Conservation (phyloP, 768 basidiomycete species). For the Mycena latifolia region DNA sequence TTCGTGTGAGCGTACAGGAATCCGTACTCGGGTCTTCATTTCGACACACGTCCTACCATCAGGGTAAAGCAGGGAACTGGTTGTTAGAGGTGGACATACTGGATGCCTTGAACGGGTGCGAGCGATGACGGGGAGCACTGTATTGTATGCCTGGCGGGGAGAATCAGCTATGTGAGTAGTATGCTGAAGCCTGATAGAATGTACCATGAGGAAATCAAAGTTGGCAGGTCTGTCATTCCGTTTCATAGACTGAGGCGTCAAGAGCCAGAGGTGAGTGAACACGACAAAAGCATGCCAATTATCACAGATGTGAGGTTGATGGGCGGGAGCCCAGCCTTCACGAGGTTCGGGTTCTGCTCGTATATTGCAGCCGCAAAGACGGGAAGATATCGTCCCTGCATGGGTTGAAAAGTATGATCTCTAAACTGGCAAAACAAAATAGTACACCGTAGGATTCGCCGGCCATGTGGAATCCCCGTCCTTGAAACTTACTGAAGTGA, state of each 20-base stretch:
- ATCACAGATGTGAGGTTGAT: constrained; percentile 64
- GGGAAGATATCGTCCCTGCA: constrained; percentile 64
- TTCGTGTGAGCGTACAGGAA: no score
- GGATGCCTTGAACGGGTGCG: constrained; percentile 50
- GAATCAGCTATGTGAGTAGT: not conserved
- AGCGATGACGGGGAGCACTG: constrained; percentile 49
- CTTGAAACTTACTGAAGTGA: no score
- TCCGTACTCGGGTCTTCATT: constrained; percentile 55
- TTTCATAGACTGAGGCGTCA: constrained; percentile 49
- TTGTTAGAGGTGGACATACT: constrained; percentile 37
- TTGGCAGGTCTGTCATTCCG: constrained; percentile 51
- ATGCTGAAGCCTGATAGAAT: no score
- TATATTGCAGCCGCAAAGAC: constrained; percentile 62
- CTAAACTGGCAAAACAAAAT: no score
- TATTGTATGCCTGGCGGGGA: constrained; percentile 49
- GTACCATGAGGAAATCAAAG: constrained; percentile 27
- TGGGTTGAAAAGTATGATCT: no score
- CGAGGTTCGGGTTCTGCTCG: constrained; percentile 58
- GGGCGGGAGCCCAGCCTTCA: no score
- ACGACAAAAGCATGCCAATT: constrained; percentile 50
- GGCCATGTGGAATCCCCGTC: no score
- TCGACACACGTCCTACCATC: constrained; percentile 49
- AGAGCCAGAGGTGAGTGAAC: not conserved
- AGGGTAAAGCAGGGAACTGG: not conserved
- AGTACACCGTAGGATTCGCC: constrained; percentile 65